phyloP scores from a whole-genome alignment of 2,329 filamentous ascomycete species.

The Proliferodiscus dingleyae region DNA sequence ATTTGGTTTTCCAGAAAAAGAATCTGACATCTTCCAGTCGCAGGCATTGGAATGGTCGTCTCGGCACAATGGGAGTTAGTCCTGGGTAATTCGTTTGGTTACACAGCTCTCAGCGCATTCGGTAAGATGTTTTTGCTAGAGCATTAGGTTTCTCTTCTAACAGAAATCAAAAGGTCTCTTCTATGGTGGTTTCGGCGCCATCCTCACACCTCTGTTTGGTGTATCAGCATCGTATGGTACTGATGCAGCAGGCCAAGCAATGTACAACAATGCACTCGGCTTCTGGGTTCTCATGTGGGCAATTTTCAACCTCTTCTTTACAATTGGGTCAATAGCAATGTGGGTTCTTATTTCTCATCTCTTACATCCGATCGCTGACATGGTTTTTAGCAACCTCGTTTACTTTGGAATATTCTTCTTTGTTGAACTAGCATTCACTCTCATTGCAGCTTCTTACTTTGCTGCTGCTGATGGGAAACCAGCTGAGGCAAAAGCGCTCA shows the following conservation, averaged over 20 bases:
- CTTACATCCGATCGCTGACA: too few species aligned
- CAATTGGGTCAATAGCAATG: too few species aligned
- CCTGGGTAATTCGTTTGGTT: constrained; percentile 47
- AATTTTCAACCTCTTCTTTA: constrained; percentile 41
- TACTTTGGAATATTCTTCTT: constrained; percentile 45
- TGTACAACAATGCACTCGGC: constrained; percentile 45
- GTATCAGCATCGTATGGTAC: constrained; percentile 40
- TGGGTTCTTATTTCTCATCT: too few species aligned
- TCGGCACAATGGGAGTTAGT: constrained; percentile 53
- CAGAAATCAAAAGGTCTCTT: constrained; percentile 37
- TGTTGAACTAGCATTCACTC: constrained; percentile 40
- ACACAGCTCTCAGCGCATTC: constrained; percentile 51
- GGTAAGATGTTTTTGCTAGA: constrained; percentile 30
- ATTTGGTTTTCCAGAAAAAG: too few species aligned
- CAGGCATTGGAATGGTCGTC: constrained; percentile 47
- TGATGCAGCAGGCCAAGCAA: constrained; percentile 35
- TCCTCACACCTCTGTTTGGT: constrained; percentile 43
- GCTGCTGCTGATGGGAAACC: constrained; percentile 39
- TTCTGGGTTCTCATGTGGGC: constrained; percentile 47
- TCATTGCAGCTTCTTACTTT: constrained; percentile 42
- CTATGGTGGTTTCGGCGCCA: constrained; percentile 45
- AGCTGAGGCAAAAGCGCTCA: constrained; percentile 33
- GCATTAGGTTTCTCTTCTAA: not conserved
- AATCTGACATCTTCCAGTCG: constrained; percentile 15
- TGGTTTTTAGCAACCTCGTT: constrained; percentile 38